A percentile compares a stretch with the other conserved stretches of the same genome.
Evolutionary conservation across 805 yeast genomes (phyloP).

Genomic region (Saccharomyces jurei): DNA sequence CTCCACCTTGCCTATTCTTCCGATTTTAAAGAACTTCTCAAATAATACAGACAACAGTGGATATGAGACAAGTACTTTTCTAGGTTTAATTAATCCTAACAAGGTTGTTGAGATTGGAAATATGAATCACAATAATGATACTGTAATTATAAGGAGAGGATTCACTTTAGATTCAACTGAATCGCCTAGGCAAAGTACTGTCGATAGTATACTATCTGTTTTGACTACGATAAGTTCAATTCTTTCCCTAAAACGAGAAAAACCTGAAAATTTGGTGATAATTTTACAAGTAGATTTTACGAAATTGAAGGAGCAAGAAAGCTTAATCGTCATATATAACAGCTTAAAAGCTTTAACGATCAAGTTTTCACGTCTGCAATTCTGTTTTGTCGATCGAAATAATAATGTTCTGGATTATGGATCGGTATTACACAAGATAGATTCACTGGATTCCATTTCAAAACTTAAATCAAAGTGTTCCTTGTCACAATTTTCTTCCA

Average conservation of each 20-base stretch:
- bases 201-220: slow-evolving; percentile 11
- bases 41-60: slow-evolving; percentile 3
- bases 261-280: slow-evolving; percentile 21
- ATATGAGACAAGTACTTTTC: slow-evolving; percentile 7
- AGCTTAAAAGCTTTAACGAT: slow-evolving; percentile 19
- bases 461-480: background rate
- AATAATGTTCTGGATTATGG: slow-evolving; percentile 12
- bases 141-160: slow-evolving; percentile 21
- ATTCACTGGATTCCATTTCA: background rate
- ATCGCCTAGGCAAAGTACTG: background rate
- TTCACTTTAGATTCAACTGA: slow-evolving; percentile 5
- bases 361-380: slow-evolving; percentile 10
- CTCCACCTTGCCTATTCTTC: slow-evolving; percentile 25
- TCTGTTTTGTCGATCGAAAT: slow-evolving; percentile 18
- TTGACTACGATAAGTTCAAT: slow-evolving; percentile 26
- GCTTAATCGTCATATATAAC: slow-evolving; percentile 12
- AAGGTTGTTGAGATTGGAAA: slow-evolving; percentile 14
- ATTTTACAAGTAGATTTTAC: slow-evolving; percentile 24
- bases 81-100: slow-evolving; percentile 14
- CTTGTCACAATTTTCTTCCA: slow-evolving; percentile 12
- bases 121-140: slow-evolving; percentile 11
- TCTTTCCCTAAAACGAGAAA: slow-evolving; percentile 21
- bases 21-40: slow-evolving; percentile 7
- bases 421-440: background rate
- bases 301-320: slow-evolving; percentile 8